Conservation (phyloP, 805 yeast genomes). For the Cyberlindnera euphorbiiphila region DNA sequence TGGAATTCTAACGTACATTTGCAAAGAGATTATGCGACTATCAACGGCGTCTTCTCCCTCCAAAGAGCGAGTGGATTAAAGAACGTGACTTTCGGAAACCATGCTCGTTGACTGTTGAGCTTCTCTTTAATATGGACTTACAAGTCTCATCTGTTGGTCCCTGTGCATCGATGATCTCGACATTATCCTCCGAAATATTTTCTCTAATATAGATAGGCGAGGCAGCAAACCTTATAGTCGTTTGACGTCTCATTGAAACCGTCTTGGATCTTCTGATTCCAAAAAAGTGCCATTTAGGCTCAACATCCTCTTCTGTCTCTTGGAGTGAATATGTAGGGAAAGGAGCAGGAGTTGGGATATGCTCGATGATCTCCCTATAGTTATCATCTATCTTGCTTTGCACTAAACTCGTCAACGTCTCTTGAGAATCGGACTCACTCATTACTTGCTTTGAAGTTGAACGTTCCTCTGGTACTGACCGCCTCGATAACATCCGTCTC, state of each 20-base stretch:
- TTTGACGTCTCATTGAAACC: conserved; percentile 1
- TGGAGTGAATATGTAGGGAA: conserved; percentile 2
- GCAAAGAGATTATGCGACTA: no score
- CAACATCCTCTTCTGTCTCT: not conserved
- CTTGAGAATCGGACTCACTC: conserved; percentile 1
- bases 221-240: conserved; percentile 21
- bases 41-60: not conserved
- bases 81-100: conserved; percentile 1
- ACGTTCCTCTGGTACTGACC: no score
- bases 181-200: not conserved
- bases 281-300: not conserved
- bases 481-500: conserved; percentile 8
- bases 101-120: not conserved
- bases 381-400: conserved; percentile 4
- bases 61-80: conserved; percentile 3
- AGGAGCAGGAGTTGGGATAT: conserved; percentile 20
- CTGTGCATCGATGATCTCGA: no score
- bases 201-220: conserved; percentile 14
- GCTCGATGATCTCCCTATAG: conserved; percentile 11
- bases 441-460: no score
- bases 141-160: not conserved
- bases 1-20: no score
- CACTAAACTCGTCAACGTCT: conserved; percentile 8
- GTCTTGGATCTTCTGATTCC: conserved; percentile 6
- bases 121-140: conserved; percentile 8